Evolutionary conservation across 2,329 filamentous ascomycete genomes (phyloP).

Genomic region (Aspergillus luchuensis): DNA sequence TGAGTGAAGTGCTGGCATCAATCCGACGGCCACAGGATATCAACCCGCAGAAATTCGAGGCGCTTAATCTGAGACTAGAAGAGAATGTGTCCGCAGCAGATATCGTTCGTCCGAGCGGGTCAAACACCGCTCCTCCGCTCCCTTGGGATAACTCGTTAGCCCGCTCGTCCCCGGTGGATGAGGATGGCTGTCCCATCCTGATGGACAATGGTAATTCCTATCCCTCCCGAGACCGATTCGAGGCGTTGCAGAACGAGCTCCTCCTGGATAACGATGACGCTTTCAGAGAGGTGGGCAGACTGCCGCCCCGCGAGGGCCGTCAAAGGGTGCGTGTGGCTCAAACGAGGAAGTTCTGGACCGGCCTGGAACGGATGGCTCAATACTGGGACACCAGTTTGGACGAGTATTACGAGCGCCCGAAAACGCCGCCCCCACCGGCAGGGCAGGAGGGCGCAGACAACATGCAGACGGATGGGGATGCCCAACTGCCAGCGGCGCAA

Average conservation of each 20-base stretch:
- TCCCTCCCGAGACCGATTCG: conserved; percentile 53
- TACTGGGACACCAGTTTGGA: conserved; percentile 65
- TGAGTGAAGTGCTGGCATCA: conserved; percentile 49
- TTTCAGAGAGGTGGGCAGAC: conserved; percentile 57
- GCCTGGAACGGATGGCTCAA: conserved; percentile 60
- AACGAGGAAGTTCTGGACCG: conserved; percentile 62
- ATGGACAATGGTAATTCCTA: conserved; percentile 54
- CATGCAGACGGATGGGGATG: conserved; percentile 24
- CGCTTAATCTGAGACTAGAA: conserved; percentile 46
- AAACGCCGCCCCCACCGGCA: conserved; percentile 25
- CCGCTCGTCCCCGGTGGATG: conserved; percentile 17
- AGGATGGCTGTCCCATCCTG: conserved; percentile 31
- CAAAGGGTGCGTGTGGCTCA: conserved; percentile 56
- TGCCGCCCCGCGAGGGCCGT: conserved; percentile 47
- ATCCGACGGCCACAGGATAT: conserved; percentile 47
- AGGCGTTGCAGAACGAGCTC: conserved; percentile 54
- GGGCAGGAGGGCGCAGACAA: conserved; percentile 20
- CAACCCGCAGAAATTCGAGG: conserved; percentile 39
- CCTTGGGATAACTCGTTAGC: conserved; percentile 35
- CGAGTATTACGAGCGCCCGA: conserved; percentile 52
- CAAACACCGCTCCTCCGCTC: conserved; percentile 40
- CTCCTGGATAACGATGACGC: conserved; percentile 58
- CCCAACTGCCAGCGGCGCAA: conserved; percentile 18
- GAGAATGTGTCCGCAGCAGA: conserved; percentile 37
- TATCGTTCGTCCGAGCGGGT: conserved; percentile 40